Percentiles rank a stretch among this genome's conserved stretches.
Evolutionary conservation across 495 filamentous ascomycete genomes (phyloP).

Genomic region (Annulohypoxylon stygium): DNA sequence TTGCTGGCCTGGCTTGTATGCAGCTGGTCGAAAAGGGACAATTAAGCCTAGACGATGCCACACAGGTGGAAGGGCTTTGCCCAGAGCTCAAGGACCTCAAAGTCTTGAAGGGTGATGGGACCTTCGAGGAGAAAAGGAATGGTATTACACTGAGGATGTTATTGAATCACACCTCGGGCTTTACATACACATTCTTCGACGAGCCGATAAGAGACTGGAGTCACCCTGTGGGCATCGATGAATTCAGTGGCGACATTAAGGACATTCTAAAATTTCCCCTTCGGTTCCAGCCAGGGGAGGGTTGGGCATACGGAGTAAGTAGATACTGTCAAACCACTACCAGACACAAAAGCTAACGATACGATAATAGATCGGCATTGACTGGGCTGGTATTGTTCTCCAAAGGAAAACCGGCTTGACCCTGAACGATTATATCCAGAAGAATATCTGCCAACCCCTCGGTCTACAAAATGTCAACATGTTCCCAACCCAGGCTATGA

Average conservation of each 20-base stretch:
- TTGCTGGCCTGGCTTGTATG: slow-evolving; percentile 69
- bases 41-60: slow-evolving; percentile 65
- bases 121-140: slow-evolving; percentile 64
- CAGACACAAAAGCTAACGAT: not conserved
- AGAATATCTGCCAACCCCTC: slow-evolving; percentile 69
- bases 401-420: slow-evolving; percentile 64
- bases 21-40: slow-evolving; percentile 70
- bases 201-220: slow-evolving; percentile 61
- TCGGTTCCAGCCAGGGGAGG: slow-evolving; percentile 68
- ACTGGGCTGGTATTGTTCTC: slow-evolving; percentile 69
- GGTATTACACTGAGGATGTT: slow-evolving; percentile 74
- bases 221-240: slow-evolving; percentile 64
- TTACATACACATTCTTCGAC: slow-evolving; percentile 68
- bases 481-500: slow-evolving; percentile 67
- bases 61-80: slow-evolving; percentile 58
- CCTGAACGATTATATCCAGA: slow-evolving; percentile 69
- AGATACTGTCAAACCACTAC: not conserved
- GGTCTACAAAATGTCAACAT: slow-evolving; percentile 67
- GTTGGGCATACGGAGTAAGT: slow-evolving; percentile 71
- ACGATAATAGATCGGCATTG: slow-evolving; percentile 61
- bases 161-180: slow-evolving; percentile 69
- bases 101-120: slow-evolving; percentile 62
- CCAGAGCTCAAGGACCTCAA: slow-evolving; percentile 66
- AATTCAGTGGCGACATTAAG: slow-evolving; percentile 62
- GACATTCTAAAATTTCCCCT: slow-evolving; percentile 62